Evolutionary conservation across 169 alveolate species (phyloP).

Genomic region (Haemoproteus tartakovskyi): DNA sequence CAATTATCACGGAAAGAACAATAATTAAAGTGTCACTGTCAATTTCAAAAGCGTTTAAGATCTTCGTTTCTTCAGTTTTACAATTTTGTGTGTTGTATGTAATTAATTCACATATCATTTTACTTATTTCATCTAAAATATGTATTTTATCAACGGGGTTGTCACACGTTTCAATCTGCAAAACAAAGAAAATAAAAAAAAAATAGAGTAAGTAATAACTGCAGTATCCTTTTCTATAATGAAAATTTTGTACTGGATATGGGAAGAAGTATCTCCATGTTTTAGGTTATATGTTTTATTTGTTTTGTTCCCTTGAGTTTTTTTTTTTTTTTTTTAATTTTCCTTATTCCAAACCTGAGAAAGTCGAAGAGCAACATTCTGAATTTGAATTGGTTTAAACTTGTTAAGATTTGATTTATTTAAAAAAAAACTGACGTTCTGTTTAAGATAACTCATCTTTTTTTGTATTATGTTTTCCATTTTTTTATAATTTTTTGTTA

Average conservation of each 20-base stretch:
- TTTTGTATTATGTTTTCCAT: conserved; percentile 42
- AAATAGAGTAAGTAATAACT: too few species aligned
- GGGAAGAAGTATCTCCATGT: background rate
- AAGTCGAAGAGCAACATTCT: conserved; percentile 20
- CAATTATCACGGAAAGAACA: conserved; percentile 35
- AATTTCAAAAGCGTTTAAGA: conserved; percentile 24
- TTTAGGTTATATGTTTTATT: background rate
- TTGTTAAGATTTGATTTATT: conserved; percentile 8
- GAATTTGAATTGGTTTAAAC: too few species aligned
- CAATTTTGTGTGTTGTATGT: conserved; percentile 10
- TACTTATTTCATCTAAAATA: conserved; percentile 46
- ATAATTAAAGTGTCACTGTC: conserved; percentile 54
- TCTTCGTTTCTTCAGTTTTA: conserved; percentile 28
- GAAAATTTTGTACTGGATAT: background rate
- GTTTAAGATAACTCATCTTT: conserved; percentile 32
- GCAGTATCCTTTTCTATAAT: too few species aligned
- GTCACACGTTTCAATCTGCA: conserved; percentile 49
- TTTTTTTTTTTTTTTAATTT: background rate
- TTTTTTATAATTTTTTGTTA: conserved; percentile 38
- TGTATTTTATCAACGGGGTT: conserved; percentile 48
- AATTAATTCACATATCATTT: conserved; percentile 58
- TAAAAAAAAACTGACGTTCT: conserved; percentile 32
- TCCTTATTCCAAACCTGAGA: conserved; percentile 31
- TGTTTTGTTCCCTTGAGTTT: too few species aligned
- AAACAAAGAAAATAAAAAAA: background rate